Percentiles rank a stretch among this genome's conserved stretches.
Evolutionary conservation across 2,329 filamentous ascomycete genomes (phyloP).

Genomic region (Aspergillus neoniger): DNA sequence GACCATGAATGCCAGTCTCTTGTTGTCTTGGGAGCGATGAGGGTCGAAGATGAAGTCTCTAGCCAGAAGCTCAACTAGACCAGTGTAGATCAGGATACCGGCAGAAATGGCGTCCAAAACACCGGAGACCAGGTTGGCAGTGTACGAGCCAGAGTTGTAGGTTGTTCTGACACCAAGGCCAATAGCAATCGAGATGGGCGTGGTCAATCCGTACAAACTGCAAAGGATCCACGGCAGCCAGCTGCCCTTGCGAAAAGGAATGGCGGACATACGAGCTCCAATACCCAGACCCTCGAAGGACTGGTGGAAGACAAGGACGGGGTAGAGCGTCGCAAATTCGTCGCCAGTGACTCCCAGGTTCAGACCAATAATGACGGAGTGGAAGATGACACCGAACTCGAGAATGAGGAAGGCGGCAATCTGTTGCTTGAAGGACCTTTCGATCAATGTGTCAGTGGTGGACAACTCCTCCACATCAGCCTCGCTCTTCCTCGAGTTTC

Average conservation of each 20-base stretch:
- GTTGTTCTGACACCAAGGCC: constrained; percentile 14
- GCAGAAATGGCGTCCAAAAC: constrained; percentile 15
- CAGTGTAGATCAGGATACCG: constrained; percentile 16
- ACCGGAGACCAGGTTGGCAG: constrained; percentile 12
- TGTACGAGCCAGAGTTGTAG: constrained; percentile 15
- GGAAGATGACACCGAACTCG: constrained; percentile 65
- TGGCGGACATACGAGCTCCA: constrained; percentile 60
- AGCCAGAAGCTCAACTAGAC: constrained; percentile 14
- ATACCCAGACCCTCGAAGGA: constrained; percentile 65
- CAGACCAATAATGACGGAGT: constrained; percentile 65
- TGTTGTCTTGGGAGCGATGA: constrained; percentile 15
- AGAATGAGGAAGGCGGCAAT: constrained; percentile 49
- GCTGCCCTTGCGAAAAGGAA: constrained; percentile 49
- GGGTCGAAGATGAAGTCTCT: constrained; percentile 19
- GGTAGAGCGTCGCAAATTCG: constrained; percentile 61
- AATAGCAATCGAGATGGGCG: constrained; percentile 17
- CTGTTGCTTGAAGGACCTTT: constrained; percentile 39
- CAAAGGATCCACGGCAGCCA: constrained; percentile 17
- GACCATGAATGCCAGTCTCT: constrained; percentile 47
- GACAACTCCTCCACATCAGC: constrained; percentile 7
- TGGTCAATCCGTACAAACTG: constrained; percentile 14
- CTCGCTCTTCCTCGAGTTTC: neutral
- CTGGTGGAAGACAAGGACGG: constrained; percentile 65
- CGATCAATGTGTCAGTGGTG: constrained; percentile 8
- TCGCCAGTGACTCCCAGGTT: constrained; percentile 61